Conservation (phyloP, 331 rosid species). For the Rosa hybrid region DNA sequence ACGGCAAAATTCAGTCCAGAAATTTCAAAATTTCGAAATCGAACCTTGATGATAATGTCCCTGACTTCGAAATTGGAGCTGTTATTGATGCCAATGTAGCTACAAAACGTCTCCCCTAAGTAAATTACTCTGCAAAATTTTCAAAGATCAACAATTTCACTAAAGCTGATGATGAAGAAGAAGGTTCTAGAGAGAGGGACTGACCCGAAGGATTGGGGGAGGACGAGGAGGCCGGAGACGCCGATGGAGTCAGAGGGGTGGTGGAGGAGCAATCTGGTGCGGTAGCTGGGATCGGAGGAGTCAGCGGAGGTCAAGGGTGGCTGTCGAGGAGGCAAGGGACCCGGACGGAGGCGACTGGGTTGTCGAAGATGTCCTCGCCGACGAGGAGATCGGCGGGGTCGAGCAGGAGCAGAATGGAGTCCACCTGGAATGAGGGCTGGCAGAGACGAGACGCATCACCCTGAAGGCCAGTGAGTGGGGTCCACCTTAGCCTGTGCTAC, state of each 20-base stretch:
- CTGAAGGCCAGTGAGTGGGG: conserved; percentile 86
- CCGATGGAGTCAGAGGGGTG: conserved; percentile 77
- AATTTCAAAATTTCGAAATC: not conserved
- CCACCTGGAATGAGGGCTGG: conserved; percentile 82
- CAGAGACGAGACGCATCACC: conserved; percentile 76
- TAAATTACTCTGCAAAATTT: conserved; percentile 72
- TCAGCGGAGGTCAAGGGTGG: conserved; percentile 26
- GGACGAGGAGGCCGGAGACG: conserved; percentile 94
- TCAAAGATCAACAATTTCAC: not conserved
- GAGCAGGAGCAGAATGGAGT: conserved; percentile 72
- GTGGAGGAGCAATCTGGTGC: conserved; percentile 71
- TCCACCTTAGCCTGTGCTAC: conserved; percentile 44
- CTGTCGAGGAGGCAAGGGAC: conserved; percentile 41
- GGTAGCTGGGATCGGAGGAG: conserved; percentile 71
- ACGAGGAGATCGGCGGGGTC: conserved; percentile 77
- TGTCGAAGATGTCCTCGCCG: conserved; percentile 88
- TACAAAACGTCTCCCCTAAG: conserved; percentile 94
- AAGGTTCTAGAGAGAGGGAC: not conserved
- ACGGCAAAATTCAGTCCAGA: not conserved
- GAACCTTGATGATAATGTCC: conserved; percentile 73
- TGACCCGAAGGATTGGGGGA: conserved; percentile 95
- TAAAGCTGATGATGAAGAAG: not conserved
- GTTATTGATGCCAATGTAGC: conserved; percentile 89
- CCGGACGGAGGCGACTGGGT: conserved; percentile 52
- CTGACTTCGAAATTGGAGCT: conserved; percentile 90